phyloP scores from a whole-genome alignment of 75 land plant species.

The Sequoia sempervirens region DNA sequence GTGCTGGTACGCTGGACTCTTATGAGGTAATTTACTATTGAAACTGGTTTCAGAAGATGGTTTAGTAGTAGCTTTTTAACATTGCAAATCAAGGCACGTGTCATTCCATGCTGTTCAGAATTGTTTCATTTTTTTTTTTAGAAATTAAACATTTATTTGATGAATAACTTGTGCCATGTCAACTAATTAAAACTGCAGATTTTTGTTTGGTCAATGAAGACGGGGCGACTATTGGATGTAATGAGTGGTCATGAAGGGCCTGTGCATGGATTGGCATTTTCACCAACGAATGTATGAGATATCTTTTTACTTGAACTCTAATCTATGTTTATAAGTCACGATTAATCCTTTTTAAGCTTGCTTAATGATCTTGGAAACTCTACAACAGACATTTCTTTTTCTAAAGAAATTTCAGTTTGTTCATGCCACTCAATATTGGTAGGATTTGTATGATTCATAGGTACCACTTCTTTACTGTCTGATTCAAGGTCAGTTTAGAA shows the following conservation, averaged over 20 bases:
- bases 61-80: background rate
- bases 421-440: background rate
- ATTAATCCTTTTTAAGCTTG: background rate
- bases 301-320: background rate
- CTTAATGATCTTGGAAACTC: background rate
- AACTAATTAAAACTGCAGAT: conserved; percentile 42
- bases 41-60: background rate
- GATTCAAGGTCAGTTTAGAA: background rate
- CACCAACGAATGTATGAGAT: conserved; percentile 74
- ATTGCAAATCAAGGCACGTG: background rate
- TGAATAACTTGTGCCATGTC: background rate
- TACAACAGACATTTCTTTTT: background rate
- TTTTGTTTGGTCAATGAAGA: conserved; percentile 99
- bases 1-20: conserved; percentile 93
- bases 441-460: background rate
- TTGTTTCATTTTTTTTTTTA: background rate
- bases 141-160: background rate
- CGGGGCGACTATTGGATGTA: conserved; percentile 85
- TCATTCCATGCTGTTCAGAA: background rate
- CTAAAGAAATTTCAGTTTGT: background rate
- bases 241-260: conserved; percentile 98
- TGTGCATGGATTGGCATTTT: conserved; percentile 88
- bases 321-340: background rate
- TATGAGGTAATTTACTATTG: conserved; percentile 65
- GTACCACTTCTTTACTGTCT: background rate